Base-by-base conservation (phyloP, 257 asterid genomes). In the Paulownia fortunei region DNA sequence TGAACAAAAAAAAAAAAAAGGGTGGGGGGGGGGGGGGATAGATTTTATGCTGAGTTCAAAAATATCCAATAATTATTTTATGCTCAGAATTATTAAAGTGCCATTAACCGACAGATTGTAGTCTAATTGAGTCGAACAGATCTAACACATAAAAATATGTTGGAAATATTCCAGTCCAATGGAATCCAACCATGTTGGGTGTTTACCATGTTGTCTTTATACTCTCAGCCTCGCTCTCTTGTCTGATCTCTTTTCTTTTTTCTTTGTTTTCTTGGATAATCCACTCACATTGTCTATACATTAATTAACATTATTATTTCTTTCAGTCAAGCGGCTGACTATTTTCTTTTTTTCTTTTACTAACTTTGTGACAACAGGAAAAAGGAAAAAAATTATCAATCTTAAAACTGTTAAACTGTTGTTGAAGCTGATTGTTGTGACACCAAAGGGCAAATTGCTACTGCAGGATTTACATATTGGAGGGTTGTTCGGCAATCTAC, bases 101-200 rank as follows among this genome's bases (percentile, higher is more conserved):
- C 6, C 74, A 37, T 41, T 58, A 66, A 56, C 36, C 66, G 78
- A 73, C 80, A 67, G 37, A 56, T 51, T 16, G 49, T 27, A 19
- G 63, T 61, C 34, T 58, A 51, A 49, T 74, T 64, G 69, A 73
- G 81, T 74, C 70, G 66, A 74, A 74, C 24, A 11, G 26, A 54
- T 73, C 59, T 37, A 51, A 27, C 24, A 24, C 0, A 34, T 65
- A 9, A 10, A 70, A 30, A 42, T 49, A 16, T 80, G 87, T 77
- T 74, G 73, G 83, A 61, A 66, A 68, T 73, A 80, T 81, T 73
- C 79, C 64, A 55, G 83, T 78, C 87, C 81, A 80, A 56, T 69
- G 87, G 87, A 80, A 84, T 84, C 87, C 49, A 81, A 59, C 10
- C 81, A 62, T 61, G 69, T 69, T 46, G 41, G 19, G 26, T 18